These are phyloP conservation scores for Linum lewisii DNA, from an alignment of 345 rosid genomes.

Conservation along the genomic window DNA sequence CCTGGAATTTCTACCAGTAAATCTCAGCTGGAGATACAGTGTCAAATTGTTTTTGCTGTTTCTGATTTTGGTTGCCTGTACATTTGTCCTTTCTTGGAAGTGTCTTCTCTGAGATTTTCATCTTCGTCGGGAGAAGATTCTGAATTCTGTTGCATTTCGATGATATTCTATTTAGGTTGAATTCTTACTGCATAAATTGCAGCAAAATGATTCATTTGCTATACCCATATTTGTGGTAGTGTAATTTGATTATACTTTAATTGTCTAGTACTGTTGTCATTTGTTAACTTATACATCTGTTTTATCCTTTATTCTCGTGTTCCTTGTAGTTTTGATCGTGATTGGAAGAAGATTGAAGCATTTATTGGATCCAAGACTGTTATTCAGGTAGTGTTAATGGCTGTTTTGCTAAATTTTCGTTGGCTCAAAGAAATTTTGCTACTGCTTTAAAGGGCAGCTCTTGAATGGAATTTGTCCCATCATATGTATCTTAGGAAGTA, in stretches of 20 bases:
- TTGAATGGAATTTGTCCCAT: not conserved
- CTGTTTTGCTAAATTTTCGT: not conserved
- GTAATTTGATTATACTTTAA: not conserved
- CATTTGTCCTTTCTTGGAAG: not conserved
- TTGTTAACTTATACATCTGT: slow-evolving; percentile 1
- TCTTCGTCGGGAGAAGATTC: not conserved
- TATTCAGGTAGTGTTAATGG: slow-evolving; percentile 48
- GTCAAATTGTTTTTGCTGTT: not conserved
- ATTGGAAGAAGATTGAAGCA: slow-evolving; percentile 92
- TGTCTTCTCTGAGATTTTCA: not conserved
- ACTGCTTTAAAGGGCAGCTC: not conserved
- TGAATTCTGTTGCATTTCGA: not conserved
- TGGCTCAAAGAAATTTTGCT: no score
- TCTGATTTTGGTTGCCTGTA: not conserved
- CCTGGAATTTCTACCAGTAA: not conserved
- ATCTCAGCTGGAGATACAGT: not conserved
- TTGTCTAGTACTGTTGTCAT: slow-evolving; percentile 7
- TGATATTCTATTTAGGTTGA: not conserved
- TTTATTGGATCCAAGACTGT: slow-evolving; percentile 83
- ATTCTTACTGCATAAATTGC: no score
- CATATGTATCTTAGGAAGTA: not conserved
- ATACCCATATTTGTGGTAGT: no score
- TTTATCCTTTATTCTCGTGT: not conserved
- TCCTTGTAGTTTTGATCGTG: slow-evolving; percentile 66
- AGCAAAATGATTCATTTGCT: no score